Evolutionary conservation across 2,329 filamentous ascomycete species (phyloP).

Genomic region (Cladorrhinum sp.): DNA sequence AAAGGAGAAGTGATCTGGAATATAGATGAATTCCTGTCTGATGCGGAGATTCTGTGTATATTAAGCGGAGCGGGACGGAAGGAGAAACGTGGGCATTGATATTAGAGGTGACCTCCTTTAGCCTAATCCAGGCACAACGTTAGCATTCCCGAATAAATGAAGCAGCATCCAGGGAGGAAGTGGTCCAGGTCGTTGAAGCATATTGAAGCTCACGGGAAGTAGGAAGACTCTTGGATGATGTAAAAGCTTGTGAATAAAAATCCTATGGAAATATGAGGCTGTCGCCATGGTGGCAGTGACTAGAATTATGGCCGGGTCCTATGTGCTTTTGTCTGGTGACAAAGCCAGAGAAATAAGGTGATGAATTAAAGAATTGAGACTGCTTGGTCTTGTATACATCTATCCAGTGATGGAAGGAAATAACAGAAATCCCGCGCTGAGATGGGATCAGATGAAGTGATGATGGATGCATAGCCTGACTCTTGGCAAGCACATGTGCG

Average conservation of each 20-base stretch:
- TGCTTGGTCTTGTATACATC: too few relatives aligned
- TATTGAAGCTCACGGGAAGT: too few relatives aligned
- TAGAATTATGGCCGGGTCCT: too few relatives aligned
- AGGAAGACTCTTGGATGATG: not conserved
- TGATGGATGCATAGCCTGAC: not conserved
- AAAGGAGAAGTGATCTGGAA: conserved; percentile 20
- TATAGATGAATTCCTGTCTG: conserved; percentile 20
- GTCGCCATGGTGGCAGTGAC: too few relatives aligned
- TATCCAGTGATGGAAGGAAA: too few relatives aligned
- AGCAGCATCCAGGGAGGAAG: not conserved
- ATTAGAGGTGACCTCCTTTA: conserved; percentile 23
- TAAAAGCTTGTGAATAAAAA: too few relatives aligned
- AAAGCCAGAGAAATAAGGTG: too few relatives aligned
- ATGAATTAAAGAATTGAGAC: too few relatives aligned
- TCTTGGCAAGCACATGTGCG: not conserved
- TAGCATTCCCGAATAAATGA: conserved; percentile 4
- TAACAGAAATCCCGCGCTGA: too few relatives aligned
- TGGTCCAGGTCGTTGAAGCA: too few relatives aligned
- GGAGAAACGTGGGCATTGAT: conserved; percentile 6
- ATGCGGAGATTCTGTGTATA: conserved; percentile 19
- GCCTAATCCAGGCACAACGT: conserved; percentile 18
- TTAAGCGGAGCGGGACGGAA: conserved; percentile 24
- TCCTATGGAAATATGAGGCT: too few relatives aligned
- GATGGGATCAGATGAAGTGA: not conserved
- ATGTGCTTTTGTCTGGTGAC: too few relatives aligned